phyloP scores from a whole-genome alignment of 495 filamentous ascomycete genomes.

The Haplographium delicatum region DNA sequence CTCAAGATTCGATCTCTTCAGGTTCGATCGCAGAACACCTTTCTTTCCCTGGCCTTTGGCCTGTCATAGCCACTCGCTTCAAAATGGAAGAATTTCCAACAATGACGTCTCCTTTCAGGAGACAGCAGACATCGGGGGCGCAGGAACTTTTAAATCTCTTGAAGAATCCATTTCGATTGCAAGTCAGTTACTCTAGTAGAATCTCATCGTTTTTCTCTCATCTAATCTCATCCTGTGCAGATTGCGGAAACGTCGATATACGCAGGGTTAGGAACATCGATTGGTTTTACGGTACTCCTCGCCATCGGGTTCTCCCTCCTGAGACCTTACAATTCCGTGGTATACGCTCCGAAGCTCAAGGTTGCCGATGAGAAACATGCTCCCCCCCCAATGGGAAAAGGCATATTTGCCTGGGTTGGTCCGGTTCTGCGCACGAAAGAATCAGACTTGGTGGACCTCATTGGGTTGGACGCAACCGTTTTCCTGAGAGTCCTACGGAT shows the following conservation, averaged over 20 bases:
- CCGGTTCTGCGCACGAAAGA: constrained; percentile 76
- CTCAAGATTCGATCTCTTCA: not conserved
- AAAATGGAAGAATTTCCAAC: too few species aligned
- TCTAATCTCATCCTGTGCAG: constrained; percentile 11
- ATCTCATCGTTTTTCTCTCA: not conserved
- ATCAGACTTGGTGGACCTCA: constrained; percentile 62
- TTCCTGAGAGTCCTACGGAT: constrained; percentile 87
- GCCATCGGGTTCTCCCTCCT: constrained; percentile 79
- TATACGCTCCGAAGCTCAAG: constrained; percentile 93
- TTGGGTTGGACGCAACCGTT: constrained; percentile 85
- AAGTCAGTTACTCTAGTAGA: too few species aligned
- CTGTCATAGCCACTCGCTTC: constrained; percentile 23
- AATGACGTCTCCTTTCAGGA: too few species aligned
- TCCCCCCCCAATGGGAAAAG: constrained; percentile 85
- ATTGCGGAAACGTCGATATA: constrained; percentile 55
- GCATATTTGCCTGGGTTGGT: constrained; percentile 76
- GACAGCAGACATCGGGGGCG: constrained; percentile 1
- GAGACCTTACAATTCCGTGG: constrained; percentile 80
- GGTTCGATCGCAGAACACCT: not conserved
- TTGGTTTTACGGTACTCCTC: constrained; percentile 65
- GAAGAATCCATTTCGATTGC: constrained; percentile 42
- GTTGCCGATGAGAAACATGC: constrained; percentile 88
- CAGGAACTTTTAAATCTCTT: constrained; percentile 32
- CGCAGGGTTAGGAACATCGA: constrained; percentile 77
- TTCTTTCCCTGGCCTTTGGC: constrained; percentile 22